phyloP scores from a whole-genome alignment of 1,284 basidiomycete genomes.

The Cryptococcus floricola region DNA sequence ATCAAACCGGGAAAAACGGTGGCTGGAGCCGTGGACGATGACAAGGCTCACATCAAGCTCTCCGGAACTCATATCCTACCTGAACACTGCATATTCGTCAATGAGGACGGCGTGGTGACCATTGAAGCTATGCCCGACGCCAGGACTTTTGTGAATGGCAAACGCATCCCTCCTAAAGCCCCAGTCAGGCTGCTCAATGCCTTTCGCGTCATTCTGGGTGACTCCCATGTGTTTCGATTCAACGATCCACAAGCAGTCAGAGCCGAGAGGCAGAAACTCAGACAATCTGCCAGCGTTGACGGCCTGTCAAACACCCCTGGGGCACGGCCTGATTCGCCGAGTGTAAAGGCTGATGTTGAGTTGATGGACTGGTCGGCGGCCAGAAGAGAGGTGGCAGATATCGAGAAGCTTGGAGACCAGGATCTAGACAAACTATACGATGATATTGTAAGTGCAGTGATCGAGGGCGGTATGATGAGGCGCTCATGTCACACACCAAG shows the following conservation, averaged over 20 bases:
- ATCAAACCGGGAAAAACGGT: slow-evolving; percentile 82
- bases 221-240: slow-evolving; percentile 96
- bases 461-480: not conserved
- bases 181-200: slow-evolving; percentile 61
- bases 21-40: slow-evolving; percentile 77
- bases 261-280: slow-evolving; percentile 69
- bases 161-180: slow-evolving; percentile 69
- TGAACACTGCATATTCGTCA: slow-evolving; percentile 89
- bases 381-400: slow-evolving; percentile 80
- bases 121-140: slow-evolving; percentile 73
- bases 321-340: slow-evolving; percentile 18
- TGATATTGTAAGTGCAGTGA: slow-evolving; percentile 41
- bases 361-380: slow-evolving; percentile 93
- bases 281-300: slow-evolving; percentile 20
- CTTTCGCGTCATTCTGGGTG: slow-evolving; percentile 92
- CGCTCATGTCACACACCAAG: slow-evolving; percentile 12
- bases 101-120: slow-evolving; percentile 77
- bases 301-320: slow-evolving; percentile 21
- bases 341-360: slow-evolving; percentile 50
- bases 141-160: slow-evolving; percentile 81
- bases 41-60: slow-evolving; percentile 82
- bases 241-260: slow-evolving; percentile 88
- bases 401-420: slow-evolving; percentile 85
- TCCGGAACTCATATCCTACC: slow-evolving; percentile 88
- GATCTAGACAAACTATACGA: slow-evolving; percentile 91